Conservation (phyloP, 2,329 filamentous ascomycete genomes). For the Raffaelea albimanens region DNA sequence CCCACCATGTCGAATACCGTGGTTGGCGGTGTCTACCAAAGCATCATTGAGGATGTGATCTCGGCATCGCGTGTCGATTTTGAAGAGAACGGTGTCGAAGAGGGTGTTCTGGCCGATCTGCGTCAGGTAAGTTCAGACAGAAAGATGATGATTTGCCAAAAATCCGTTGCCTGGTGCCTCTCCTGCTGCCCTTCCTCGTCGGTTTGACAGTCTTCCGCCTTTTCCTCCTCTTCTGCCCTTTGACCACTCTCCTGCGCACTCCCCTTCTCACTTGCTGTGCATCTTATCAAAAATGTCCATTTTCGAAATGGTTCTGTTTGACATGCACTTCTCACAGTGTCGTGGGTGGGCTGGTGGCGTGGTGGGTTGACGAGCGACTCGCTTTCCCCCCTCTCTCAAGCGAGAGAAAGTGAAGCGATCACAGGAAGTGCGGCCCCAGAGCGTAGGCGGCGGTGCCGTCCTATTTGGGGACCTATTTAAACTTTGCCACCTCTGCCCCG, state of each 20-base stretch:
- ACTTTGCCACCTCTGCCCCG: constrained; percentile 24
- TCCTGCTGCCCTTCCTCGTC: too few relatives aligned
- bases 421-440: background rate
- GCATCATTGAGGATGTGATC: constrained; percentile 77
- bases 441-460: constrained; percentile 2
- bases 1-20: constrained; percentile 47
- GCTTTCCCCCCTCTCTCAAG: background rate
- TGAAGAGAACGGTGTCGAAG: constrained; percentile 89
- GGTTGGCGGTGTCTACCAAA: constrained; percentile 70
- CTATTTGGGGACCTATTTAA: constrained; percentile 16
- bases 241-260: background rate
- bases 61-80: constrained; percentile 89
- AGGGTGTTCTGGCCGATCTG: constrained; percentile 77
- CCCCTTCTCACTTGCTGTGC: too few relatives aligned
- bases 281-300: too few relatives aligned
- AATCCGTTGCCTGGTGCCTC: too few relatives aligned
- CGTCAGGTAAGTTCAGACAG: constrained; percentile 61
- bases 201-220: too few relatives aligned
- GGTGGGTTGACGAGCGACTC: too few relatives aligned
- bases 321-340: too few relatives aligned
- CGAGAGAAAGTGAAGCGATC: background rate
- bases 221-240: background rate
- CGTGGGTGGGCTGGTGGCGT: too few relatives aligned
- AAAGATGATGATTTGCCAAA: background rate
- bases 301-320: too few relatives aligned